Conservation (phyloP, 768 basidiomycete species). For the Boletus fagicola region DNA sequence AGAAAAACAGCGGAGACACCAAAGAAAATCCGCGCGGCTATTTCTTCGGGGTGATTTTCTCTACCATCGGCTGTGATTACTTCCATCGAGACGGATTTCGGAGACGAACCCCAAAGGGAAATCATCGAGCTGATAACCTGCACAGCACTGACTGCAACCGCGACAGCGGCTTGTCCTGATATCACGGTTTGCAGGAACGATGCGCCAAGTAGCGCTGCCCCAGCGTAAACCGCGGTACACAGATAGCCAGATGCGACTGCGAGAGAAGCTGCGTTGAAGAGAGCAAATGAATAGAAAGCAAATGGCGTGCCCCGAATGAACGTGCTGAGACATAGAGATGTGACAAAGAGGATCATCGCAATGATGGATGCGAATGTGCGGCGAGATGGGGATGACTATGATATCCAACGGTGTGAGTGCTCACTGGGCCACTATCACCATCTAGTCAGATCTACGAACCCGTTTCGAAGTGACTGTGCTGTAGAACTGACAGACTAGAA, state of each 20-base stretch:
- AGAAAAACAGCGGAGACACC: constrained; percentile 66
- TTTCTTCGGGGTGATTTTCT: constrained; percentile 56
- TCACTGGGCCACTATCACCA: background rate
- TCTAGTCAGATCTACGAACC: constrained; percentile 39
- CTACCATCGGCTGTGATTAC: constrained; percentile 8
- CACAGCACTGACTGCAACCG: constrained; percentile 74
- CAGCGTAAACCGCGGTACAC: constrained; percentile 72
- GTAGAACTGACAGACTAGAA: constrained; percentile 70
- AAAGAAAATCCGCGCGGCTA: constrained; percentile 76
- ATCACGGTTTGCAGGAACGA: constrained; percentile 70
- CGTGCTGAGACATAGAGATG: constrained; percentile 65
- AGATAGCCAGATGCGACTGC: constrained; percentile 69
- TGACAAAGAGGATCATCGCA: constrained; percentile 50
- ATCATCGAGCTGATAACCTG: constrained; percentile 66
- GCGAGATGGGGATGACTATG: constrained; percentile 58
- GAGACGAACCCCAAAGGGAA: constrained; percentile 50
- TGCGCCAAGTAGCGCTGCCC: constrained; percentile 80
- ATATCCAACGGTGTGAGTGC: constrained; percentile 4
- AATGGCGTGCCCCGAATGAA: constrained; percentile 52
- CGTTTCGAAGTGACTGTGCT: constrained; percentile 68
- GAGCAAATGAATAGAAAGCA: constrained; percentile 62
- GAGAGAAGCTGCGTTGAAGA: constrained; percentile 58
- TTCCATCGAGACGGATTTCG: constrained; percentile 23
- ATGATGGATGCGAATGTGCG: constrained; percentile 53
- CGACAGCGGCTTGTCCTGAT: constrained; percentile 84